A percentile compares a stretch with the other conserved stretches of the same genome.
phyloP scores from a whole-genome alignment of 2,329 filamentous ascomycete species.

The Torrubiella hemipterigena region DNA sequence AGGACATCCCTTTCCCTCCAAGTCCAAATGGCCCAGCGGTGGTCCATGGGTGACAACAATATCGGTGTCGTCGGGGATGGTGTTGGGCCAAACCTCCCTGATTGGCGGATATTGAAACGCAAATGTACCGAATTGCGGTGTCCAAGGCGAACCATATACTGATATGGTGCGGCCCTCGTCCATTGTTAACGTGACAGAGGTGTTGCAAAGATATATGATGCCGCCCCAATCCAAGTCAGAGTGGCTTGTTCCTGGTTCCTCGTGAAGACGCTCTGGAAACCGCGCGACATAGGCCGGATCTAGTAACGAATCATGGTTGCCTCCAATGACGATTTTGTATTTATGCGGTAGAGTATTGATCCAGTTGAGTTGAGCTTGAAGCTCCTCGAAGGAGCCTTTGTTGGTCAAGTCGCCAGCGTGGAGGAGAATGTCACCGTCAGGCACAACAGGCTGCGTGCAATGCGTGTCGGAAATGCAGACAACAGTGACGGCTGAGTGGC shows the following conservation, averaged over 20 bases:
- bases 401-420: conserved; percentile 37
- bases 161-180: conserved; percentile 14
- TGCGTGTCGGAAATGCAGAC: conserved; percentile 36
- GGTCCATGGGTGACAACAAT: conserved; percentile 27
- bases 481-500: conserved; percentile 11
- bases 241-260: conserved; percentile 1
- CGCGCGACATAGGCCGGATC: conserved; percentile 9
- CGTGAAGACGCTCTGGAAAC: conserved; percentile 4
- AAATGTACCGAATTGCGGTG: conserved; percentile 20
- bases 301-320: conserved; percentile 30
- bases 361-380: conserved; percentile 28
- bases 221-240: conserved; percentile 17
- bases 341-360: conserved; percentile 23
- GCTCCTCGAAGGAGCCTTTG: conserved; percentile 26
- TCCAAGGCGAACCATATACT: conserved; percentile 22
- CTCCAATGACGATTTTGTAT: conserved; percentile 32
- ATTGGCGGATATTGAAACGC: conserved; percentile 26
- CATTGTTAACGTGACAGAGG: conserved; percentile 12
- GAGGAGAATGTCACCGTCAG: conserved; percentile 31
- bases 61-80: conserved; percentile 15
- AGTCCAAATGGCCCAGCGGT: conserved; percentile 21
- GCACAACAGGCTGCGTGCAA: conserved; percentile 23
- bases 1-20: conserved; percentile 17
- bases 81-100: conserved; percentile 12
- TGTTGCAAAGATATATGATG: conserved; percentile 20